A percentile compares a stretch with the other conserved stretches of the same genome.
These are phyloP conservation scores for Cercospora janseana DNA, from an alignment of 2,329 filamentous ascomycete species.

Conservation along the genomic window DNA sequence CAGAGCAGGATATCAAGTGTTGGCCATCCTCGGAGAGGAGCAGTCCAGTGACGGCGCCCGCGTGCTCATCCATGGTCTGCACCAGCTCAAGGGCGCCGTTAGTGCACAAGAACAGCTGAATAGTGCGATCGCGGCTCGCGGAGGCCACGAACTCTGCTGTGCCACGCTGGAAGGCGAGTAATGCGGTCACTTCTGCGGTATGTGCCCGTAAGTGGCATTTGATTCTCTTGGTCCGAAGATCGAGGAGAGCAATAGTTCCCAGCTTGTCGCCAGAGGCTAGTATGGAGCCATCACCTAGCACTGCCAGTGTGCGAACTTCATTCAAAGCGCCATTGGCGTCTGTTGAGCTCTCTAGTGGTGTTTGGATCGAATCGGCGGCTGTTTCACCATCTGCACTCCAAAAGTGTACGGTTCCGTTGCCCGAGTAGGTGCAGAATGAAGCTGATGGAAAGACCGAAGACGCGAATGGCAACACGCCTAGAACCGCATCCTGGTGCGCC, in stretches of 20 bases:
- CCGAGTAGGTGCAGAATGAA: conserved; percentile 86
- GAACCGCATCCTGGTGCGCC: conserved; percentile 58
- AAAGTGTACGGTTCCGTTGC: conserved; percentile 73
- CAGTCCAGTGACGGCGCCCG: conserved; percentile 76
- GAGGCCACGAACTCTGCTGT: conserved; percentile 70
- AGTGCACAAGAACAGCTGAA: conserved; percentile 77
- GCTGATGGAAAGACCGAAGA: conserved; percentile 61
- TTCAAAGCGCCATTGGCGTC: conserved; percentile 52
- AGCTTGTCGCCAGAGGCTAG: conserved; percentile 83
- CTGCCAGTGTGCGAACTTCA: conserved; percentile 57
- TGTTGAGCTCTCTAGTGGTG: conserved; percentile 65
- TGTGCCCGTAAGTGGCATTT: conserved; percentile 79
- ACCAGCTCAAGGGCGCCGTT: conserved; percentile 59
- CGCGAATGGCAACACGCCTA: conserved; percentile 69
- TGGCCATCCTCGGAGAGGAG: conserved; percentile 70
- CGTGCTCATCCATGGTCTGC: conserved; percentile 89
- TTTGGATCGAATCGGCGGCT: conserved; percentile 57
- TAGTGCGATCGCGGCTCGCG: conserved; percentile 84
- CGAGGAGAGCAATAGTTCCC: conserved; percentile 66
- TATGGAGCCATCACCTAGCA: conserved; percentile 61
- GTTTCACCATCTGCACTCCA: conserved; percentile 75
- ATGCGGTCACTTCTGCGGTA: conserved; percentile 76
- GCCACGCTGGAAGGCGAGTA: conserved; percentile 67
- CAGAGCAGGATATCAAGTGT: conserved; percentile 74
- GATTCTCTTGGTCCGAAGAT: conserved; percentile 60